Evolutionary conservation across 345 rosid genomes (phyloP), one percentile per base, ranked within the genome.

Genomic region (Conringia planisiliqua): DNA sequence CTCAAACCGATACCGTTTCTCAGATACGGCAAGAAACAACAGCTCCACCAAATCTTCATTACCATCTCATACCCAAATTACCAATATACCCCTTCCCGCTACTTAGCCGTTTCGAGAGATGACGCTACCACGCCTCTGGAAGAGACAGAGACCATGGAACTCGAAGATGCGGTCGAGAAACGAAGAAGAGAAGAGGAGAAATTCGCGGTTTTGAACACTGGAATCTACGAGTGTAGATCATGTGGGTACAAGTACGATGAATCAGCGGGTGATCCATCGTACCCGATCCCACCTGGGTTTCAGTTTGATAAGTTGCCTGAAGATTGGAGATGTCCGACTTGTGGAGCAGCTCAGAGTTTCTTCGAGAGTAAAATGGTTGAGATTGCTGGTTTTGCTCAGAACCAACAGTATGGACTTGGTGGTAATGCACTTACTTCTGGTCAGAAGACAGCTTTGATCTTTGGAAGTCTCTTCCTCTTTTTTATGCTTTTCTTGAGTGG

Each of bases 381-480:
- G 82, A 92, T 95, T 73, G 97, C 99, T 10, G 99, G 97, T 24
- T 95, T 95, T 78, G 99, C 97, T 6, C 86, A 92, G 92, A 95
- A 95, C 68, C 99, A 90, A 73, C 97, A 90, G 60, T 90, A 64
- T 74, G 99, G 99, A 0, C 50, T 90, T 14, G 99, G 97, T 64
- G 97, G 90, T 12, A 95, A 95, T 75, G 12, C 97, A 14, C 90
- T 95, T 24, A 95, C 99, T 67, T 86, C 96, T 66, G 97, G 96
- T 4, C 97, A 92, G 77, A 95, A 92, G 73, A 83, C 97, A 38
- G n/a, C 83, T 48, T 75, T 95, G 71, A 95, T 95, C 68, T 95
- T 86, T 72, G 99, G 97, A 1, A 78, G 83, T 76, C 80, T 92
- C 80, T 18, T 89, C 10, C 62, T 86, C 70, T 90, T 91, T 86